phyloP scores from a whole-genome alignment of 2,329 filamentous ascomycete species.

The Cercospora zeina region DNA sequence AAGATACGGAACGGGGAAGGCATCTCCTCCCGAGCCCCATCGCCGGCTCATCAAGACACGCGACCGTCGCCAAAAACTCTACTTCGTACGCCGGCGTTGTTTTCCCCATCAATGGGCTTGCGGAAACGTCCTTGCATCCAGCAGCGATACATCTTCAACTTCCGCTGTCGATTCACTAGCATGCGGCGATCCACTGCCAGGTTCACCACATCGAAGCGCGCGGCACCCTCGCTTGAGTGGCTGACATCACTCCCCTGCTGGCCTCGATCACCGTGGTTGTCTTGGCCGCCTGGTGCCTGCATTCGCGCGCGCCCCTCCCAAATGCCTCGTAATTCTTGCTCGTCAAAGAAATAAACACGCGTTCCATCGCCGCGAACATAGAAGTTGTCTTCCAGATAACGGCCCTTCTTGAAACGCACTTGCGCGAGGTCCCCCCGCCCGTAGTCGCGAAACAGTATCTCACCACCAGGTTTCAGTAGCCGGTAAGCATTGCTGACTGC shows the following conservation, averaged over 20 bases:
- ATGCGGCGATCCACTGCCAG: constrained; percentile 84
- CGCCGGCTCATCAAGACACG: not conserved
- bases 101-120: constrained; percentile 52
- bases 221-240: not conserved
- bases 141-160: constrained; percentile 97
- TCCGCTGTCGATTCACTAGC: constrained; percentile 85
- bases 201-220: constrained; percentile 66
- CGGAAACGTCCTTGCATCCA: constrained; percentile 86
- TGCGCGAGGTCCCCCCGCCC: constrained; percentile 93
- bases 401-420: constrained; percentile 92
- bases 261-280: constrained; percentile 15
- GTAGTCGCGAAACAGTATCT: constrained; percentile 94
- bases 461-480: constrained; percentile 86
- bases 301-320: constrained; percentile 60
- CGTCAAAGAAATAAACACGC: constrained; percentile 94
- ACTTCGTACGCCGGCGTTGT: not conserved
- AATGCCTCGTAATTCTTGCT: constrained; percentile 74
- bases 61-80: not conserved
- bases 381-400: constrained; percentile 95
- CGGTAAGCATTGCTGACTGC: constrained; percentile 79
- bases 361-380: constrained; percentile 95
- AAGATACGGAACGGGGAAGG: not conserved
- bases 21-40: not conserved
- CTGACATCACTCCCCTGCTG: constrained; percentile 23
- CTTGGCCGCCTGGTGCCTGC: not conserved